Conservation (phyloP, 306 rosid species). For the Begonia peltatifolia region DNA sequence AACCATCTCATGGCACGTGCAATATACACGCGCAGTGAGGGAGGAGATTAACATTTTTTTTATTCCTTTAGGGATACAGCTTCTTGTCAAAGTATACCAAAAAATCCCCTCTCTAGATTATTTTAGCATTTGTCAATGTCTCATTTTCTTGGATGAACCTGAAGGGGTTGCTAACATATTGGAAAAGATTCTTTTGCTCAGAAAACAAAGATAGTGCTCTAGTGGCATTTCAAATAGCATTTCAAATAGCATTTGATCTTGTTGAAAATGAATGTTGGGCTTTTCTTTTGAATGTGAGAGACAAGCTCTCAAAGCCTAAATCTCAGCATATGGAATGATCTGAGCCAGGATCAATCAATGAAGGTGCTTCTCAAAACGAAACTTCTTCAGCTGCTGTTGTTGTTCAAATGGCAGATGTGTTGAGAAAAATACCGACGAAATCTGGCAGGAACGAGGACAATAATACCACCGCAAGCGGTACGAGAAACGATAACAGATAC, state of each 20-base stretch:
- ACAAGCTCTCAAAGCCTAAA: slow-evolving; percentile 60
- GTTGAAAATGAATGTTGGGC: slow-evolving; percentile 96
- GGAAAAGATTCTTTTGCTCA: slow-evolving; percentile 75
- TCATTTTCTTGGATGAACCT: slow-evolving; percentile 89
- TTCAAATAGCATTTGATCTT: slow-evolving; percentile 91
- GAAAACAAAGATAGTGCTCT: slow-evolving; percentile 90
- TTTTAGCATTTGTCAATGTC: slow-evolving; percentile 94
- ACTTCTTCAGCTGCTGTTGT: slow-evolving; percentile 41
- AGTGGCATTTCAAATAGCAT: slow-evolving; percentile 81
- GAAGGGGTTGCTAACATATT: slow-evolving; percentile 81
- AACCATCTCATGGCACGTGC: neutral
- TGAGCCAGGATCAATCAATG: slow-evolving; percentile 38
- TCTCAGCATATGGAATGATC: slow-evolving; percentile 33
- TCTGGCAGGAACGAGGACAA: too few species aligned
- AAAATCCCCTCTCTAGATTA: slow-evolving; percentile 91
- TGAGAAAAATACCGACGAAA: too few species aligned
- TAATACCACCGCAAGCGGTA: too few species aligned
- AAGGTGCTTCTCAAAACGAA: slow-evolving; percentile 42
- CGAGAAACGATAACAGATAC: too few species aligned
- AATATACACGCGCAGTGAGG: neutral
- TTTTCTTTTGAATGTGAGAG: slow-evolving; percentile 73
- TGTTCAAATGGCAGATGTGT: slow-evolving; percentile 81
- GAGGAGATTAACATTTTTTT: slow-evolving; percentile 8
- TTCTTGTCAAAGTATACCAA: slow-evolving; percentile 85
- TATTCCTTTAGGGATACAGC: slow-evolving; percentile 54